Percentiles rank a stretch among this genome's conserved stretches.
phyloP scores from a whole-genome alignment of 176 grass and related monocot species.

The Triticum dicoccoides region DNA sequence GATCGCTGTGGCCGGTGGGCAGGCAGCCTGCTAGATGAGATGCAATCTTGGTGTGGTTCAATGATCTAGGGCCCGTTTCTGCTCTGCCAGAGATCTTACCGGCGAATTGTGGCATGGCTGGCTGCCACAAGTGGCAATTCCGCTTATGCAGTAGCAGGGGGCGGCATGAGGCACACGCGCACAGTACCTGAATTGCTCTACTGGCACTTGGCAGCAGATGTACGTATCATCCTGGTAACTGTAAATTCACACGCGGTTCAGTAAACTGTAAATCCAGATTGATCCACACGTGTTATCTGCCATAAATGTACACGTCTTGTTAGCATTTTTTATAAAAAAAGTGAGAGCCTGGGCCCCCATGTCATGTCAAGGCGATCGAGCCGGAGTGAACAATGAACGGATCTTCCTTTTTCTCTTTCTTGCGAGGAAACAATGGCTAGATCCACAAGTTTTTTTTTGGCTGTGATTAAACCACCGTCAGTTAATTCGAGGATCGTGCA shows the following conservation, averaged over 20 bases:
- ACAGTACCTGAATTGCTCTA: background rate
- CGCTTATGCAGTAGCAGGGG: background rate
- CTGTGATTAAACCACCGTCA: background rate
- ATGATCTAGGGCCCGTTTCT: slow-evolving; percentile 20
- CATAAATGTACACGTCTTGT: too few relatives aligned
- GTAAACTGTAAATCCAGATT: background rate
- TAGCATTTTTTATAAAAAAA: too few relatives aligned
- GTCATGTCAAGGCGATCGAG: too few relatives aligned
- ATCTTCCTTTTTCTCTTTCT: too few relatives aligned
- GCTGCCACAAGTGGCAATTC: background rate
- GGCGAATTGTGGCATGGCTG: background rate
- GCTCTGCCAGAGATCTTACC: background rate
- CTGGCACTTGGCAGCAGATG: too few relatives aligned
- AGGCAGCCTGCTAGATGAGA: background rate
- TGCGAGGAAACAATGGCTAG: too few relatives aligned
- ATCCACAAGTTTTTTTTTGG: too few relatives aligned
- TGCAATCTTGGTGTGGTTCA: slow-evolving; percentile 6
- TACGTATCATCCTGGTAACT: background rate
- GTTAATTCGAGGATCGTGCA: background rate
- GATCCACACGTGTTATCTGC: too few relatives aligned
- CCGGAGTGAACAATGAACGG: too few relatives aligned
- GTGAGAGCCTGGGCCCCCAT: too few relatives aligned
- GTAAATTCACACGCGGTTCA: too few relatives aligned
- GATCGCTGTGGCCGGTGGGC: background rate
- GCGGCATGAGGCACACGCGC: background rate